Base-by-base conservation (phyloP, 2,329 filamentous ascomycete genomes). In the Ophiostoma piceae region DNA sequence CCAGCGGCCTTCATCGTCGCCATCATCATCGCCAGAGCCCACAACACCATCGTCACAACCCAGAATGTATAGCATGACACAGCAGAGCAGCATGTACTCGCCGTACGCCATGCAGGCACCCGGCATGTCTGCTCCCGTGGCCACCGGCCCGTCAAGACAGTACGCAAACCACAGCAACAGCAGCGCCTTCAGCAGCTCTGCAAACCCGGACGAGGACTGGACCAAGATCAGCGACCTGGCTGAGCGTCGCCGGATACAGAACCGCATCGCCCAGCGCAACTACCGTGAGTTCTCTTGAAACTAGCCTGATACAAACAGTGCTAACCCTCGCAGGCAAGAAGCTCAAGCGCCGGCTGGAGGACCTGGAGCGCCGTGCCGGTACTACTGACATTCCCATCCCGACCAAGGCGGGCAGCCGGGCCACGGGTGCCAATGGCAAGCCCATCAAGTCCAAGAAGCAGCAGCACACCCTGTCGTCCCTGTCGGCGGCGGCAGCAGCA, bases 191-290 rank as follows among this genome's bases (percentile, higher is more conserved):
- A 96, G 92, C 81, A 91, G 90, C 76, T 96, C 92, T 73, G 94
- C 94, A 76, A 96, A 96, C 79, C 92, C 94, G 69, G 94, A 97
- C 77, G 94, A 98, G 82, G 94, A 98, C 83, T 98, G 94, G 94
- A 97, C 94, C 78, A 96, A 97, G 87, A 97, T 98, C 79, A 96
- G 94, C 71, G 94, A 98, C 80, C 89, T 98, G 71, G 94, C 94
- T 68, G 94, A 98, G 82, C 89, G 95, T 77, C 86, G 94, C 76
- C 88, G 94, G 78, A 97, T 97, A 82, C 94, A 98, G 82, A 98
- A 98, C 83, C 89, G 94, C 75, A 97, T 98, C 84, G 94, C 94
- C 75, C 94, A 98, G 82, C 90, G 94, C 77, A 97, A 97, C 84
- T 97, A 97, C 83, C 93, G 93, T 96, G 84, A 26, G 70, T 67